Evolutionary conservation across 2,329 filamentous ascomycete genomes (phyloP).

Genomic region (Cercospora nicotianae): DNA sequence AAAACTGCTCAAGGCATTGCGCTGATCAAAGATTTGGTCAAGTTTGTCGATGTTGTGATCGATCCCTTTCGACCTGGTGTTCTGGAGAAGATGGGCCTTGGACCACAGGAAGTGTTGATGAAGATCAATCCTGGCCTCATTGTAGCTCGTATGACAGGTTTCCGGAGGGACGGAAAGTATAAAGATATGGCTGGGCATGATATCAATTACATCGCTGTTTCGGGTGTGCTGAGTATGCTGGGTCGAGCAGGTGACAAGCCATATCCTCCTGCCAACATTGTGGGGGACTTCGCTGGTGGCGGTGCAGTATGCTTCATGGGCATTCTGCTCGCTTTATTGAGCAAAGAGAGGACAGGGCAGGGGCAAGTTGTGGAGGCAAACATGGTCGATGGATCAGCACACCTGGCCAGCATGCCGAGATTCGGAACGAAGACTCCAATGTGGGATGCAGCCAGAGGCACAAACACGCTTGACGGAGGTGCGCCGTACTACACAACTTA

Average conservation of each 20-base stretch:
- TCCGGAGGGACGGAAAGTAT: slow-evolving; percentile 83
- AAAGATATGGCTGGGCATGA: slow-evolving; percentile 88
- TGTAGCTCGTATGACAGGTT: slow-evolving; percentile 84
- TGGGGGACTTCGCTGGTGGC: slow-evolving; percentile 90
- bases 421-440: slow-evolving; percentile 63
- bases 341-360: slow-evolving; percentile 61
- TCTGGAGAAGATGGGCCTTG: slow-evolving; percentile 78
- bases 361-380: slow-evolving; percentile 94
- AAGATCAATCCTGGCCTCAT: slow-evolving; percentile 72
- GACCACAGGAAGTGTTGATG: slow-evolving; percentile 65
- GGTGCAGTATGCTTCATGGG: slow-evolving; percentile 80
- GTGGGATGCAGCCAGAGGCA: slow-evolving; percentile 66
- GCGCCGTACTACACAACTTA: slow-evolving; percentile 90
- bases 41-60: slow-evolving; percentile 73
- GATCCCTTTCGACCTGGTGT: slow-evolving; percentile 93
- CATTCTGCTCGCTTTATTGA: slow-evolving; percentile 74
- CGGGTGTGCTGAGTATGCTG: slow-evolving; percentile 74
- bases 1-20: slow-evolving; percentile 64
- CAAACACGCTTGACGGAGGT: slow-evolving; percentile 79
- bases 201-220: slow-evolving; percentile 93
- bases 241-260: slow-evolving; percentile 70
- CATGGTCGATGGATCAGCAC: slow-evolving; percentile 89
- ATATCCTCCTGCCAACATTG: slow-evolving; percentile 75
- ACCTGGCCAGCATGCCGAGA: slow-evolving; percentile 75
- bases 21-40: slow-evolving; percentile 66